Base-by-base conservation (phyloP, 202 grass and related monocot genomes). In the Hordeum pubiflorum region DNA sequence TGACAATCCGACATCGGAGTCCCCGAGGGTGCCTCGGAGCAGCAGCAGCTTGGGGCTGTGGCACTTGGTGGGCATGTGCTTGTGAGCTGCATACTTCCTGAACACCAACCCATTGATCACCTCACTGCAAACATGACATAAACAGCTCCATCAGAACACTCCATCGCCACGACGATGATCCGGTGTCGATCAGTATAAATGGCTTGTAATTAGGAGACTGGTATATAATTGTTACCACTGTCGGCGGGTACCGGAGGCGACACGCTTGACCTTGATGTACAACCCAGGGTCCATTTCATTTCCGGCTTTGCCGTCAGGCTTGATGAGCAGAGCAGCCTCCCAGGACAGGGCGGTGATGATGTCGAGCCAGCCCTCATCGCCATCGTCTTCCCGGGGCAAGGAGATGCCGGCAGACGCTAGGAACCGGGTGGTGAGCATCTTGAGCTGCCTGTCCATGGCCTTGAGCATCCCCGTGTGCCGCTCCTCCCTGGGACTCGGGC, bases 241-340 rank as follows among this genome's bases (percentile, higher is more conserved):
- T 31, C 80, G 58, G 0, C 55, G 85, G 7, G 69, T 80, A n/a
- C 87, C 94, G 58, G 89, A 87, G 4, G 94, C 91, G 6, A 97
- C 17, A 56, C 91, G 89, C 82, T 97, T 97, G 6, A 97, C 87
- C 87, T 97, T 97, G 65, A 97, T 56, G 72, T 97, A 90, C 2
- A 87, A 88, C 8, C 63, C 88, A 43, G 91, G 89, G 84, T 97
- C 94, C 94, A 97, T 97, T 44, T 93, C 89, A 50, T 82, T 89
- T 9, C 94, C 94, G 7, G 76, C 77, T 36, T 77, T 86, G 63
- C 76, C 87, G 33, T 97, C 87, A 13, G 94, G 89, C 81, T 86
- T 91, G 70, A 97, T 82, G n/a, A 91, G 58, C 69, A 89, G 54
- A 11, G 91, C 94, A 17, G 91, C 94, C 77, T 93, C 80, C 94